Base-by-base conservation (phyloP, 1,139 yeast genomes). In the Nakaseomyces glabratus region DNA sequence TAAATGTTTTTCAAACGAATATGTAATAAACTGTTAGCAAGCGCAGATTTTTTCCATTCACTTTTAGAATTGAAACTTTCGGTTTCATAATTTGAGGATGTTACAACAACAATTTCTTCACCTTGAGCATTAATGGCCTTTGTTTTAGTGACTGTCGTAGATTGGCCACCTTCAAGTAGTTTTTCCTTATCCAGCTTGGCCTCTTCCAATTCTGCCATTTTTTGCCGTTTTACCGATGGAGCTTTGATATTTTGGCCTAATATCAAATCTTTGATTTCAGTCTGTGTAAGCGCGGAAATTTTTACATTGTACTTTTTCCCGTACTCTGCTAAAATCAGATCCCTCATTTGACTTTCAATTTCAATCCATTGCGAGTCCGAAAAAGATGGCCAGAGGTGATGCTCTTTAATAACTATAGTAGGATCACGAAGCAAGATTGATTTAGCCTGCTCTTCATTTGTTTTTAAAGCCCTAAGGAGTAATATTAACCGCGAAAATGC, bases 331-430 rank as follows among this genome's bases (percentile, higher is more conserved):
- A 93, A 65, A 41, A 93, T 86, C 57, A 93, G 63, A 52, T 90
- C 98, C 43, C 96, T 76, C 46, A 93, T 64, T 56, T 82, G 84
- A 4, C 82, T 68, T 57, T 93, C 99, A 22, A 88, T 82, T 30
- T 75, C 78, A 35, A 82, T 73, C 99, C 99, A 93, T 57, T 86
- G 95, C 20, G 84, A 94, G 45, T 79, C 82, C 2, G 73, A 65
- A 42, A 86, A 75, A 1, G 93, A 65, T 2, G 99, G 99, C 99
- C 99, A 93, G 30, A 90, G 62, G 55, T 88, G 96, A 52, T 86
- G 82, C 29, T 74, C 79, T 48, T 77, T 73, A 0, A 90, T 80
- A 3, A 68, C 62, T 2, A 82, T 70, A 2, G 78, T 69, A 24
- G 78, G 66, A 48, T 82, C 93, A 1, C 95, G 90, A 13, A 84